phyloP scores from a whole-genome alignment of 371 early-diverging fungal species.

The Saksenaea oblongispora region DNA sequence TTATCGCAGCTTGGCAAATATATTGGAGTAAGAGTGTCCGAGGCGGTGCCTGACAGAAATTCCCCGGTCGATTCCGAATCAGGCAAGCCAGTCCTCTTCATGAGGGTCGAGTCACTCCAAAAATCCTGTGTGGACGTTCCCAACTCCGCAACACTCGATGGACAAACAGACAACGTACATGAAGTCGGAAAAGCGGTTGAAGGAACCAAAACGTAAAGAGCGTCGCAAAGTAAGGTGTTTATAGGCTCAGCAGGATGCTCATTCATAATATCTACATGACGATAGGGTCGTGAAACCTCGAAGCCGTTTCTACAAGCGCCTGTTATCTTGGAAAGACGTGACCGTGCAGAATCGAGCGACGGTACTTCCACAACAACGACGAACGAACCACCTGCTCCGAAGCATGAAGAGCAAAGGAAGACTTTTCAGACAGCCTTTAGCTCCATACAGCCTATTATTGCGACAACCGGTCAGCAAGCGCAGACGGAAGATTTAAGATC shows the following conservation, averaged over 20 bases:
- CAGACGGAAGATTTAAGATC: constrained; percentile 4
- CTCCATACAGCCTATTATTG: background rate
- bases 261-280: background rate
- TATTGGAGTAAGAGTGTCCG: no score
- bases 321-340: constrained; percentile 31
- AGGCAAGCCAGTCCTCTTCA: no score
- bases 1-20: no score
- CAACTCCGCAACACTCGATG: no score
- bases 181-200: constrained; percentile 2
- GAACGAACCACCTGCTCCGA: background rate
- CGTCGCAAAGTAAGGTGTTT: constrained; percentile 12
- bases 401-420: constrained; percentile 8
- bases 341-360: constrained; percentile 9
- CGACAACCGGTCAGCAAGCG: background rate
- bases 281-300: constrained; percentile 7
- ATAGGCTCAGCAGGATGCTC: background rate
- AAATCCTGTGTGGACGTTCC: no score
- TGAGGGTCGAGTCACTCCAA: no score
- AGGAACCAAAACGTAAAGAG: constrained; percentile 8
- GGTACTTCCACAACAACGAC: background rate
- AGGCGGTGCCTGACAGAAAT: no score
- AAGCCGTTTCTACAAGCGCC: constrained; percentile 26
- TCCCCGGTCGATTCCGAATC: no score
- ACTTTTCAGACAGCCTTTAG: background rate
- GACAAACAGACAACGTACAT: background rate